phyloP scores from a whole-genome alignment of 306 rosid species.

The Herpetospermum pedunculosum region DNA sequence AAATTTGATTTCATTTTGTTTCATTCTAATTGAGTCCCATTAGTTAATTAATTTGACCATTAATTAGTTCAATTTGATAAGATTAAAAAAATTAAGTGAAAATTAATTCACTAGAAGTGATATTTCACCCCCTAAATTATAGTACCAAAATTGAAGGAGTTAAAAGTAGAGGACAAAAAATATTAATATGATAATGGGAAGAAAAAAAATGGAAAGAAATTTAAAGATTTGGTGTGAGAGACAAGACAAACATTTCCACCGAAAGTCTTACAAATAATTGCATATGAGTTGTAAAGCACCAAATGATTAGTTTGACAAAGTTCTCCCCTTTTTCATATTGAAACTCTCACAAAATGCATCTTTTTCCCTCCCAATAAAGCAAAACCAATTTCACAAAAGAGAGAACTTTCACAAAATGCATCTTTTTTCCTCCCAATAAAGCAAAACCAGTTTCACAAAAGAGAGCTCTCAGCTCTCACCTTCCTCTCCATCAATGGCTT shows the following conservation, averaged over 20 bases:
- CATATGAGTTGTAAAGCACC: background rate
- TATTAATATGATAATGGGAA: background rate
- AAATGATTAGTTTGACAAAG: background rate
- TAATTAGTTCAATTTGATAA: no score
- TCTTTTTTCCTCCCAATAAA: constrained; percentile 9
- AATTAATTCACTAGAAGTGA: no score
- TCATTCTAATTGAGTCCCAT: background rate
- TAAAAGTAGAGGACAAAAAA: background rate
- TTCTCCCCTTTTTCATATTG: background rate
- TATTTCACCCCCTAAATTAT: no score
- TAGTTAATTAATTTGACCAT: no score
- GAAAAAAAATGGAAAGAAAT: background rate
- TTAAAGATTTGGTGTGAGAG: background rate
- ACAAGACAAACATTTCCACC: background rate
- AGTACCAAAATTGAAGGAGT: background rate
- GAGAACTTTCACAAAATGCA: no score
- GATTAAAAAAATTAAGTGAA: background rate
- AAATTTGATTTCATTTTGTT: background rate
- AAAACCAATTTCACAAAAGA: background rate
- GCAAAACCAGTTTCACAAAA: constrained; percentile 3
- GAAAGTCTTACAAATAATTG: constrained; percentile 1
- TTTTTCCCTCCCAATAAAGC: constrained; percentile 12
- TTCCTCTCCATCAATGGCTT: constrained; percentile 36
- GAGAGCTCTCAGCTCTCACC: constrained; percentile 7
- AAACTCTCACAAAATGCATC: background rate